These are phyloP conservation scores for Schizonepeta tenuifolia DNA, from an alignment of 257 asterid species.

Conservation along the genomic window DNA sequence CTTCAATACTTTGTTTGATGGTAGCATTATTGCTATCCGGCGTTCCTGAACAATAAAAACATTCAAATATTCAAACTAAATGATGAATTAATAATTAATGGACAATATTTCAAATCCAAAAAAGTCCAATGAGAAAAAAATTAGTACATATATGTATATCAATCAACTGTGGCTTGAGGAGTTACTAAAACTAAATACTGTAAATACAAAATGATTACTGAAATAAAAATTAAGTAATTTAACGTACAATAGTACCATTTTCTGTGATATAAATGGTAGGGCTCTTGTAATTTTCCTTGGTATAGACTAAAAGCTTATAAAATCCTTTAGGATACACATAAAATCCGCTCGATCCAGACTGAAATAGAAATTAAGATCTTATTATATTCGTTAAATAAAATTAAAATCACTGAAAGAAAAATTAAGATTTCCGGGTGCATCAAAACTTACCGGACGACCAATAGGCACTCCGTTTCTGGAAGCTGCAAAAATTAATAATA, in stretches of 20 bases:
- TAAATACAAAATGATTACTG: too few relatives aligned
- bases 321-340: conserved; percentile 37
- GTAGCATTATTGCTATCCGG: conserved; percentile 28
- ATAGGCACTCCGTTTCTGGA: conserved; percentile 22
- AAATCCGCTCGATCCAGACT: conserved; percentile 3
- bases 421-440: neutral
- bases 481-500: conserved; percentile 6
- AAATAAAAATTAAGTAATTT: neutral
- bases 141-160: too few relatives aligned
- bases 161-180: too few relatives aligned
- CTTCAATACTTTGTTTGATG: conserved; percentile 12
- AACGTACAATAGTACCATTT: conserved; percentile 35
- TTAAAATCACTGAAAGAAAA: neutral
- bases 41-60: conserved; percentile 23
- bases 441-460: conserved; percentile 18
- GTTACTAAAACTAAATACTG: too few relatives aligned
- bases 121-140: too few relatives aligned
- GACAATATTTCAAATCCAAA: too few relatives aligned
- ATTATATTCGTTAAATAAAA: neutral
- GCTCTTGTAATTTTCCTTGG: conserved; percentile 31
- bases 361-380: neutral
- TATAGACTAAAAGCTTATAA: conserved; percentile 34
- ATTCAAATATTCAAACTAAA: neutral
- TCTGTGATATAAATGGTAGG: conserved; percentile 53
- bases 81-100: neutral